Evolutionary conservation across 2,329 filamentous ascomycete species (phyloP).

Genomic region (Kalaharituber pfeilii): DNA sequence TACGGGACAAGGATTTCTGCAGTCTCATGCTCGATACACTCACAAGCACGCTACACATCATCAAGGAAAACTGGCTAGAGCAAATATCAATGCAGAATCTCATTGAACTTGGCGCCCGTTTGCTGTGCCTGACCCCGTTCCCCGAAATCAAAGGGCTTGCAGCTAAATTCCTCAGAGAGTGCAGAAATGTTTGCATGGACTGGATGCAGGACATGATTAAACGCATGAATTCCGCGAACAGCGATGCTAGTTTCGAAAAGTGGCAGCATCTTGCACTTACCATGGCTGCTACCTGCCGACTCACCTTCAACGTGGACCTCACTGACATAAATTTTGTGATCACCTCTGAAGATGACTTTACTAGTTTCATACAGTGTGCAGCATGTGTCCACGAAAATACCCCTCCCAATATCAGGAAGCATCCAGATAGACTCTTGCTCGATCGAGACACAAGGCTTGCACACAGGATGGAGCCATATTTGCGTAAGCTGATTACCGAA

Average conservation of each 20-base stretch:
- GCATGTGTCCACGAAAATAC: too few relatives aligned
- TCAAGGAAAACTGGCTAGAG: background rate
- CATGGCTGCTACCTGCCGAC: slow-evolving; percentile 16
- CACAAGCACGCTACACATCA: too few relatives aligned
- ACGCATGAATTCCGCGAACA: slow-evolving; percentile 6
- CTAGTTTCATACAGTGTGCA: slow-evolving; percentile 27
- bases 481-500: slow-evolving; percentile 15
- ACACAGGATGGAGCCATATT: slow-evolving; percentile 15
- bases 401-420: too few relatives aligned
- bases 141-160: slow-evolving; percentile 7
- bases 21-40: background rate
- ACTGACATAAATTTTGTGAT: slow-evolving; percentile 24
- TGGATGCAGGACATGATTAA: slow-evolving; percentile 12
- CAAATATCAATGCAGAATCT: background rate
- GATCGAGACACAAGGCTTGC: slow-evolving; percentile 18
- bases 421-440: too few relatives aligned
- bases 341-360: slow-evolving; percentile 17
- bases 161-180: slow-evolving; percentile 10
- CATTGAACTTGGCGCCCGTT: background rate
- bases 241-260: slow-evolving; percentile 5
- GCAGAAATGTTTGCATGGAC: slow-evolving; percentile 11
- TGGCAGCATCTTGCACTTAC: slow-evolving; percentile 12
- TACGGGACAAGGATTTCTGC: background rate
- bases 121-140: background rate
- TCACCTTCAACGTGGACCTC: slow-evolving; percentile 22